Evolutionary conservation across 2,329 filamentous ascomycete species (phyloP).

Genomic region (Cladosporium halotolerans): DNA sequence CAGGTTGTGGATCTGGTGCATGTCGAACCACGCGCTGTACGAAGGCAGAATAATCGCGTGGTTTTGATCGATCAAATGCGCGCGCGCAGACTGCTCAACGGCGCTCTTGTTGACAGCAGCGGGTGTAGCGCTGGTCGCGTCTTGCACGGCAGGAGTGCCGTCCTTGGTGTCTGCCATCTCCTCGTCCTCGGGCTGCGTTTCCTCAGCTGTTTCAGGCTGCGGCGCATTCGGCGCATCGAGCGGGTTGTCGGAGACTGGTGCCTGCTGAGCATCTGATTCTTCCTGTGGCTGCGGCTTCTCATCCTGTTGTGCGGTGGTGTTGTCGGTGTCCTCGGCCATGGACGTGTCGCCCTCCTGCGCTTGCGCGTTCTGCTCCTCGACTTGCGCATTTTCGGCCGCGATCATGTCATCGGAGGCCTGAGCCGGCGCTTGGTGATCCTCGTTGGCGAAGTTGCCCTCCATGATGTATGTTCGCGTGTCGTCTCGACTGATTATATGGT

Average conservation of each 20-base stretch:
- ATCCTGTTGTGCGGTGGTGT: slow-evolving; percentile 2
- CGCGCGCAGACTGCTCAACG: slow-evolving; percentile 78
- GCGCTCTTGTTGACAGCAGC: slow-evolving; percentile 64
- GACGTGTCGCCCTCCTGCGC: slow-evolving; percentile 26
- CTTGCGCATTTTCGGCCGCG: slow-evolving; percentile 28
- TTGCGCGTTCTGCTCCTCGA: slow-evolving; percentile 23
- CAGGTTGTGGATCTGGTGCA: slow-evolving; percentile 83
- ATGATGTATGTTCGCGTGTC: slow-evolving; percentile 1
- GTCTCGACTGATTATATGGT: not conserved
- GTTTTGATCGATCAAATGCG: slow-evolving; percentile 87
- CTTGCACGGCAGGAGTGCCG: slow-evolving; percentile 14
- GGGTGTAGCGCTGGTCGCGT: slow-evolving; percentile 13
- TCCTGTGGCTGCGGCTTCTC: slow-evolving; percentile 17
- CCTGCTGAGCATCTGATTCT: slow-evolving; percentile 14
- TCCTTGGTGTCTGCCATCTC: slow-evolving; percentile 58
- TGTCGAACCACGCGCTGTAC: slow-evolving; percentile 98
- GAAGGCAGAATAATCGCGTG: slow-evolving; percentile 95
- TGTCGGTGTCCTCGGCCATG: slow-evolving; percentile 28
- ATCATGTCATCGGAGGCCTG: slow-evolving; percentile 32
- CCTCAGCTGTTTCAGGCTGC: slow-evolving; percentile 29
- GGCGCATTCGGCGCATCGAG: slow-evolving; percentile 32
- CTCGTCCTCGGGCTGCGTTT: slow-evolving; percentile 23
- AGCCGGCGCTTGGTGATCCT: slow-evolving; percentile 26
- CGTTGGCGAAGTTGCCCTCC: slow-evolving; percentile 25
- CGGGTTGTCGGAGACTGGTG: slow-evolving; percentile 32